phyloP scores from a whole-genome alignment of 2,329 filamentous ascomycete genomes.

The Calycina herbarum region DNA sequence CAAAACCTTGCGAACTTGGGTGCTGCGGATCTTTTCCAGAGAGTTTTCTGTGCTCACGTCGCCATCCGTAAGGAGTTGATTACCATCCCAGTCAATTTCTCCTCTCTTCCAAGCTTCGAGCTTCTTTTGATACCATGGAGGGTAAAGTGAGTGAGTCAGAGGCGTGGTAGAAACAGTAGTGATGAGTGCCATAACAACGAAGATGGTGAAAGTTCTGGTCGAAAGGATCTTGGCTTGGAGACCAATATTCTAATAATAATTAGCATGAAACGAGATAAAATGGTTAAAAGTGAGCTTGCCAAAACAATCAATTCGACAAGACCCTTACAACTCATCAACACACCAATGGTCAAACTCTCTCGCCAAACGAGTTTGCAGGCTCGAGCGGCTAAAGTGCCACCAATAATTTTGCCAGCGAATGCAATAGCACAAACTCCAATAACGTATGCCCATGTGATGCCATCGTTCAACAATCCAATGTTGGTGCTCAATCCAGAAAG shows the following conservation, averaged over 20 bases:
- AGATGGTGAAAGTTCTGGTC: slow-evolving; percentile 83
- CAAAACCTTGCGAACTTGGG: slow-evolving; percentile 64
- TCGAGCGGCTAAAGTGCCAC: slow-evolving; percentile 76
- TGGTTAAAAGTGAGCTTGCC: slow-evolving; percentile 49
- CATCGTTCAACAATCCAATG: slow-evolving; percentile 77
- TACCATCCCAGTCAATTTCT: slow-evolving; percentile 87
- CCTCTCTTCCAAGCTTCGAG: slow-evolving; percentile 74
- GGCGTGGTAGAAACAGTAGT: slow-evolving; percentile 86
- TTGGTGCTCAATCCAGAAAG: slow-evolving; percentile 88
- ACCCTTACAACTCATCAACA: slow-evolving; percentile 95
- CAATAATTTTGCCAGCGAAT: slow-evolving; percentile 81
- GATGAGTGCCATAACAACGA: slow-evolving; percentile 88
- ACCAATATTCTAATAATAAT: slow-evolving; percentile 64
- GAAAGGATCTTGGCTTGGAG: slow-evolving; percentile 81
- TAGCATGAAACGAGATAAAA: neutral
- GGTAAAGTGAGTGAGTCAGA: slow-evolving; percentile 71
- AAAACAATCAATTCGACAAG: slow-evolving; percentile 93
- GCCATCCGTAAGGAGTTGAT: slow-evolving; percentile 41
- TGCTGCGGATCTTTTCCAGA: slow-evolving; percentile 50
- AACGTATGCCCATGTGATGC: slow-evolving; percentile 87
- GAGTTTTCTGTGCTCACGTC: slow-evolving; percentile 37
- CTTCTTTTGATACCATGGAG: slow-evolving; percentile 73
- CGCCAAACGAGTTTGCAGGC: slow-evolving; percentile 81
- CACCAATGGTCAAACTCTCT: slow-evolving; percentile 84
- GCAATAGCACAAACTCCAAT: slow-evolving; percentile 79